Evolutionary conservation across 2,329 filamentous ascomycete species (phyloP).

Genomic region (Didymella exigua): DNA sequence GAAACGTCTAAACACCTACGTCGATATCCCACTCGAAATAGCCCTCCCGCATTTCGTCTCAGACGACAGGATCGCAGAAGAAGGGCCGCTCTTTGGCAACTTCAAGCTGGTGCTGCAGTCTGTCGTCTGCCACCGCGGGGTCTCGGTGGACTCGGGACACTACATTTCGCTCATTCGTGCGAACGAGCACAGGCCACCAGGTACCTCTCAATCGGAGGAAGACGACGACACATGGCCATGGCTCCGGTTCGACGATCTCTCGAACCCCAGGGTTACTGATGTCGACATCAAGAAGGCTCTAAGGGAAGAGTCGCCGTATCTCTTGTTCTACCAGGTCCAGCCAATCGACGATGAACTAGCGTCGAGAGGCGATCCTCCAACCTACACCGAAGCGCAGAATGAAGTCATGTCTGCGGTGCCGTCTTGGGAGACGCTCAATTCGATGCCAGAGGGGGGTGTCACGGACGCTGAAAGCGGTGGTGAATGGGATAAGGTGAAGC

Average conservation of each 20-base stretch:
- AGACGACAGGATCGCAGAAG: slow-evolving; percentile 72
- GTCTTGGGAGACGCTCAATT: slow-evolving; percentile 39
- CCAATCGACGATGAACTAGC: slow-evolving; percentile 76
- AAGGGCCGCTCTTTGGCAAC: slow-evolving; percentile 75
- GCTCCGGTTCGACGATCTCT: slow-evolving; percentile 93
- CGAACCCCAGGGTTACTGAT: slow-evolving; percentile 70
- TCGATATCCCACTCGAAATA: slow-evolving; percentile 90
- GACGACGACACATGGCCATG: slow-evolving; percentile 60
- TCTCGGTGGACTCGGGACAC: slow-evolving; percentile 84
- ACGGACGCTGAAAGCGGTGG: slow-evolving; percentile 22
- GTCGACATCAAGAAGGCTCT: slow-evolving; percentile 81
- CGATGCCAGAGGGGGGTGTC: slow-evolving; percentile 10
- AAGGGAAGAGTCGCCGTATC: slow-evolving; percentile 87
- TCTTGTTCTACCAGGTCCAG: slow-evolving; percentile 93
- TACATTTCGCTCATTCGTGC: slow-evolving; percentile 87
- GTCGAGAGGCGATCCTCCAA: slow-evolving; percentile 47
- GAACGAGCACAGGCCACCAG: slow-evolving; percentile 50
- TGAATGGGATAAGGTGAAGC: slow-evolving; percentile 34
- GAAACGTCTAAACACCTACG: slow-evolving; percentile 75
- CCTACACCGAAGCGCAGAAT: slow-evolving; percentile 47
- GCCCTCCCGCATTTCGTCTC: slow-evolving; percentile 87
- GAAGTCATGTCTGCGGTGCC: slow-evolving; percentile 26
- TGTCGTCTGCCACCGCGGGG: slow-evolving; percentile 88
- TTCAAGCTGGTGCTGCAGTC: slow-evolving; percentile 93
- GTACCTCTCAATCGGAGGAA: slow-evolving; percentile 52